Base-by-base conservation (phyloP, 192 early-diverging fungal genomes). In the Backusella sp. region DNA sequence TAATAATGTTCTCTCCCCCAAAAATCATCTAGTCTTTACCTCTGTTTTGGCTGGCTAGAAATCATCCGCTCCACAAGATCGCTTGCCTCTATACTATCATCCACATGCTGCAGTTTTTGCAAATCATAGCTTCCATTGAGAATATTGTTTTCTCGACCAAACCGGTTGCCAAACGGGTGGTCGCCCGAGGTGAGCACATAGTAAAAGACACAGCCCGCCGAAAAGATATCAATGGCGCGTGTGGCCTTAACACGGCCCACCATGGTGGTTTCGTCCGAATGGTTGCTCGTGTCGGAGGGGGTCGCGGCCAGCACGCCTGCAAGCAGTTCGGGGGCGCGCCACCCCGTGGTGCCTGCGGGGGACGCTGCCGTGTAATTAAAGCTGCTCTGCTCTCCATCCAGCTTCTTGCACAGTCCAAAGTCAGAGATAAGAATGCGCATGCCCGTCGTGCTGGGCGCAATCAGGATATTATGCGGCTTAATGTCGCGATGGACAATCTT, bases 401-500 rank as follows among this genome's bases (percentile, higher is more conserved):
- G 83, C 44, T 95, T 95, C 71, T 97, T 94, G 68, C 95, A 96
- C 72, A 99, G 86, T 44, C 98, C 98, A 88, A 99, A 99, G 78
- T 99, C 98, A 26, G 96, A 96, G 30, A 99, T 96, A 71, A 98
- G 84, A 0, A 98, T 91, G 59, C 88, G 92, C 76, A 86, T 85
- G 7, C 69, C 52, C 17, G 85, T 84, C 62, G 86, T 86, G 2
- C 87, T 85, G 15, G 88, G 87, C 1, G 90, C 91, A 56, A 98
- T 84, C 69, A 98, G 86, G 56, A 98, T 97, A 79, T 98, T 98
- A 72, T 98, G 92, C 30, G 91, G 98, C 81, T 99, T 99, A 80
- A 99, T 96, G 77, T 99, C 98, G 15, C 98, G 91, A 80, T 99
- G 98, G 4, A 99, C 97, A 77, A 99, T 96, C 83, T 98, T 96